Percentiles rank a stretch among this genome's conserved stretches.
These are phyloP conservation scores for Hortiboletus flavorubellus DNA, from an alignment of 768 basidiomycete genomes.

Conservation along the genomic window DNA sequence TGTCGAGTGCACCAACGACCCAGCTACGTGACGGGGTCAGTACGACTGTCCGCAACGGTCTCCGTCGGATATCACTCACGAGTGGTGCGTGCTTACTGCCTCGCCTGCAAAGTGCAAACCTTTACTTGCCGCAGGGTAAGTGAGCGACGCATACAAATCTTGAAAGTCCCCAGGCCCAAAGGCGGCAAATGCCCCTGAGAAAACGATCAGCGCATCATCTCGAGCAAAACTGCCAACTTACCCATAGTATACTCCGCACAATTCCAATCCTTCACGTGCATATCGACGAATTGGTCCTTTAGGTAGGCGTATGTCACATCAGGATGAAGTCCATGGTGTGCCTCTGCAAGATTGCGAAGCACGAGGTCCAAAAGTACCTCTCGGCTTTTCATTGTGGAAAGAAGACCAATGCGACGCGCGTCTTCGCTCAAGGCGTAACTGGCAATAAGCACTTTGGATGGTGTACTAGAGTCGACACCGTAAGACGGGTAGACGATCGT, in stretches of 20 bases:
- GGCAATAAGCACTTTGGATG: conserved; percentile 11
- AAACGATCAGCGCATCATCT: not conserved
- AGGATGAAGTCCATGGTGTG: not conserved
- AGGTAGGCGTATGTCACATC: conserved; percentile 5
- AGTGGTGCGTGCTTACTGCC: conserved; percentile 35
- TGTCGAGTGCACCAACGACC: conserved; percentile 38
- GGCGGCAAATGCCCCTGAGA: conserved; percentile 35
- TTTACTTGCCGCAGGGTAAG: conserved; percentile 23
- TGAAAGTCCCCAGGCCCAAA: conserved; percentile 39
- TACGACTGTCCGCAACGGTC: too few species aligned
- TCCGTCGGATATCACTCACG: conserved; percentile 18
- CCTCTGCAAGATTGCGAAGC: conserved; percentile 10
- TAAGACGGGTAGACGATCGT: conserved; percentile 7
- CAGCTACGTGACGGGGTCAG: conserved; percentile 22
- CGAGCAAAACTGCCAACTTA: conserved; percentile 10
- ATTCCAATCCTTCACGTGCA: conserved; percentile 33
- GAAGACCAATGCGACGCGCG: not conserved
- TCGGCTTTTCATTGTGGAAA: not conserved
- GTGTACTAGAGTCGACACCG: conserved; percentile 3
- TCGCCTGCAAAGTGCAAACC: conserved; percentile 13
- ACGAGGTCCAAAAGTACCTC: not conserved
- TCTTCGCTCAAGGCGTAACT: not conserved
- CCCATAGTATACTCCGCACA: conserved; percentile 34
- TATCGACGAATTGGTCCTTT: conserved; percentile 7
- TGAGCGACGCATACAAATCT: conserved; percentile 30